These are phyloP conservation scores for Ulmus americana DNA, from an alignment of 331 rosid genomes.

Conservation along the genomic window DNA sequence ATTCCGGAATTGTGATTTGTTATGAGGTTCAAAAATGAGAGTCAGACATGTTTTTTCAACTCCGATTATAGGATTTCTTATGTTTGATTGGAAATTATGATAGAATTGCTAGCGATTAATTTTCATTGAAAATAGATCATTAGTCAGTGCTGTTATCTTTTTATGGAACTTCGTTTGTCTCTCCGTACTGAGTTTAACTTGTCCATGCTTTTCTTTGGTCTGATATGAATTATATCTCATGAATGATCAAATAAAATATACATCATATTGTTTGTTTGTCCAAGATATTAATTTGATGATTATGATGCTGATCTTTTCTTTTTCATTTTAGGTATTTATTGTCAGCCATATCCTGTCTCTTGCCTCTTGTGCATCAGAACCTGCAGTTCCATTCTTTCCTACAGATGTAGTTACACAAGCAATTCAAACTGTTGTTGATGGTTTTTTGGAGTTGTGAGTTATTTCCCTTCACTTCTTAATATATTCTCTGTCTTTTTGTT, in stretches of 20 bases:
- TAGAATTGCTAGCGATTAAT: not conserved
- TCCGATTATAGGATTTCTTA: not conserved
- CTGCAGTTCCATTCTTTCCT: constrained; percentile 67
- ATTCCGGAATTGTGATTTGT: not conserved
- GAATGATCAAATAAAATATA: not conserved
- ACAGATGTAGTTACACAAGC: constrained; percentile 44
- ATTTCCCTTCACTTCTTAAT: constrained; percentile 1
- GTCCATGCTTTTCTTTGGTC: constrained; percentile 4
- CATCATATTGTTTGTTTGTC: not conserved
- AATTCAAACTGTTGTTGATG: constrained; percentile 77
- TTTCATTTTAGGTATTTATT: constrained; percentile 59
- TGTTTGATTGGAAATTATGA: not conserved
- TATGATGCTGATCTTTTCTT: constrained; percentile 6
- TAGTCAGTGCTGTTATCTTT: not conserved
- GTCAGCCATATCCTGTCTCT: constrained; percentile 70
- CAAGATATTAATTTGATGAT: not conserved
- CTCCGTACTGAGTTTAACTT: not conserved
- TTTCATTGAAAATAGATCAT: not conserved
- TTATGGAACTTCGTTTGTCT: not conserved
- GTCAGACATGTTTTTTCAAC: not conserved
- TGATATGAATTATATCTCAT: not conserved
- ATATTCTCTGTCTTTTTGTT: constrained; percentile 1
- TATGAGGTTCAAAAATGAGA: not conserved
- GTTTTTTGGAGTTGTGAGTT: constrained; percentile 71
- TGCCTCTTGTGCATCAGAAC: constrained; percentile 61